Base-by-base conservation (phyloP, 2,329 filamentous ascomycete species). In the Exophiala xenobiotica region DNA sequence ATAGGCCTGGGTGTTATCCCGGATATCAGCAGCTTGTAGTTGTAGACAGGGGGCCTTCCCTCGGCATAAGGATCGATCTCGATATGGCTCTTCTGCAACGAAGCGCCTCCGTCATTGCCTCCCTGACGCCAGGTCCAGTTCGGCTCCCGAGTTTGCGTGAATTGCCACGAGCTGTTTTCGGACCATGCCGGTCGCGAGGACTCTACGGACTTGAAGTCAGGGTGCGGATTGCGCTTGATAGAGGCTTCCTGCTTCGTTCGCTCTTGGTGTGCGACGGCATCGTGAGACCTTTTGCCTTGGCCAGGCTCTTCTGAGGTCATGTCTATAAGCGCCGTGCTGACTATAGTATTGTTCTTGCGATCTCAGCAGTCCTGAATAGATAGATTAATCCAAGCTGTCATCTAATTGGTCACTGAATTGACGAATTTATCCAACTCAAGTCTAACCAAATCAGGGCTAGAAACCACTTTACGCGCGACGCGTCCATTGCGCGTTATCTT, bases 1-100 rank as follows among this genome's bases (percentile, higher is more conserved):
- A 96, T 86, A 9, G 91, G 91, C 11, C 91, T 82, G 1, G 91
- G 91, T 11, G 90, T 79, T 59, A 96, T 81, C 57, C 82, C 83
- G 11, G 83, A 88, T 69, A 96, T 95, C 54, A 96, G 76, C 9
- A 96, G 80, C 72, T 95, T 95, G 79, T 96, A 96, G 78, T 96
- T 96, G 72, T 80, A 83, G 1, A 74, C 70, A 0, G 81, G 70
- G 0, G 83, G 78, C 0, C 91, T 81, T 24, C 84, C 87, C 20
- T 82, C 73, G 51, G 78, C 85, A 91, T 91, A 9, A 90, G 79
- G 60, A 96, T 81, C 41, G 24, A 51, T 51, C n/a, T 51, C 48
- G 23, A 51, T 24, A 24, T 51, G 48, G 18, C 29, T 16, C 14
- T 46, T 51, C 27, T 31, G 9, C 49, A 27, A 7, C 22, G 4